Conservation (phyloP, 495 filamentous ascomycete species). For the Penicilliopsis zonata region DNA sequence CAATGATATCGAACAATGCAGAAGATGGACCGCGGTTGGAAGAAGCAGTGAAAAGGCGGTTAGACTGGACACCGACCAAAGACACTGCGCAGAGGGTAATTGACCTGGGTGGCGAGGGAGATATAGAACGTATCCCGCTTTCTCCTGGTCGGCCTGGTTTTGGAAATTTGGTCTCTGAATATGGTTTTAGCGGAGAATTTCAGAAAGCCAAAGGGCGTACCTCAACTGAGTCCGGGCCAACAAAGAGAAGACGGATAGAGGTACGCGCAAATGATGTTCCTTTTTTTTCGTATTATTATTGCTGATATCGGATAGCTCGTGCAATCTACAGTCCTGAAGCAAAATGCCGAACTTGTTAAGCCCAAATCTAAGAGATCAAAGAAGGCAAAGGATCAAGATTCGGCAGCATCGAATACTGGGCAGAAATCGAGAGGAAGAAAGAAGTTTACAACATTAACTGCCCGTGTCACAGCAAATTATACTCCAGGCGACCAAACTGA, state of each 20-base stretch:
- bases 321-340: too few relatives aligned
- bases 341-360: too few relatives aligned
- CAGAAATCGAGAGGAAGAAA: slow-evolving; percentile 48
- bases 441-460: slow-evolving; percentile 76
- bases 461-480: slow-evolving; percentile 72
- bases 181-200: slow-evolving; percentile 16
- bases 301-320: slow-evolving; percentile 13
- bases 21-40: slow-evolving; percentile 20
- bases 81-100: slow-evolving; percentile 5
- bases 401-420: slow-evolving; percentile 6
- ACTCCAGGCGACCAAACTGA: slow-evolving; percentile 11
- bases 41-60: slow-evolving; percentile 21
- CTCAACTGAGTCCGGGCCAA: too few relatives aligned
- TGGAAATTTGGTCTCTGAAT: slow-evolving; percentile 19
- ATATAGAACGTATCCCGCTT: neutral
- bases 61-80: slow-evolving; percentile 35
- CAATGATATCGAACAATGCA: too few relatives aligned
- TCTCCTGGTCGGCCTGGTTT: slow-evolving; percentile 5
- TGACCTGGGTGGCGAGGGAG: slow-evolving; percentile 5
- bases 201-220: slow-evolving; percentile 5
- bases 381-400: slow-evolving; percentile 5
- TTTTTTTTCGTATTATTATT: slow-evolving; percentile 1
- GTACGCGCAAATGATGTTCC: slow-evolving; percentile 9
- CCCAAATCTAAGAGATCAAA: slow-evolving; percentile 3
- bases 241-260: slow-evolving; percentile 32